Base-by-base conservation (phyloP, 2,329 filamentous ascomycete genomes). In the Verticillium zaregamsianum region DNA sequence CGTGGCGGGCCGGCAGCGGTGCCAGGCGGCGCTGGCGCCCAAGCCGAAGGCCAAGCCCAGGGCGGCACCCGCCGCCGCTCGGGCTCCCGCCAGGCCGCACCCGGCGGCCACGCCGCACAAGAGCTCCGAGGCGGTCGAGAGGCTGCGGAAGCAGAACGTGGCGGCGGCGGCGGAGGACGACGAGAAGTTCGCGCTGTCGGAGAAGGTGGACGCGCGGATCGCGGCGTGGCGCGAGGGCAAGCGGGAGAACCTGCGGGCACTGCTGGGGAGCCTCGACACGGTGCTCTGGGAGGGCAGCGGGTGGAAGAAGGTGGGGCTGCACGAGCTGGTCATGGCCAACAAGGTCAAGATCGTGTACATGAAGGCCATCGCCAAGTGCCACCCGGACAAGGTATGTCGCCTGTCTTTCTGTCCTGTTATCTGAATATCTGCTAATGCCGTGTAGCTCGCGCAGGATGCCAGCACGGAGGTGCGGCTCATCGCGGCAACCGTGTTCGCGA, bases 281-380 rank as follows among this genome's bases (percentile, higher is more conserved):
- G 93, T 99, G 32, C 82, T 99, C 32, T 99, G 95, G 95, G 88
- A 92, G 66, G 89, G 89, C 52, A 92, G 92, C 65, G 93, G 92
- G 4, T 99, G 95, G 95, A 97, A 97, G 80, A 97, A 96, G 80
- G 89, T 98, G 61, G 93, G 92, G 35, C 87, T 99, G 86, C 90
- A 93, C 66, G 95, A 99, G 78, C 76, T 99, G 68, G 90, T 99
- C 59, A 85, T 97, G 83, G 88, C 93, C 37, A 93, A 91, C 68
- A 97, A 94, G 82, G 95, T 98, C 74, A 99, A 99, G 85, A 90
- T 99, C 66, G 83, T 91, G 63, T 99, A 99, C 74, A 98, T 99
- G 95, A 97, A 97, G 85, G 95, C 94, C 6, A 98, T 99, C 83
- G 92, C 90, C 12, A 98, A 97, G 82, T 95, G 95, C 68, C 95